A percentile compares a stretch with the other conserved stretches of the same genome.
These are phyloP conservation scores for Rhodosporidiobolus odoratus DNA, from an alignment of 768 basidiomycete genomes.

Conservation along the genomic window DNA sequence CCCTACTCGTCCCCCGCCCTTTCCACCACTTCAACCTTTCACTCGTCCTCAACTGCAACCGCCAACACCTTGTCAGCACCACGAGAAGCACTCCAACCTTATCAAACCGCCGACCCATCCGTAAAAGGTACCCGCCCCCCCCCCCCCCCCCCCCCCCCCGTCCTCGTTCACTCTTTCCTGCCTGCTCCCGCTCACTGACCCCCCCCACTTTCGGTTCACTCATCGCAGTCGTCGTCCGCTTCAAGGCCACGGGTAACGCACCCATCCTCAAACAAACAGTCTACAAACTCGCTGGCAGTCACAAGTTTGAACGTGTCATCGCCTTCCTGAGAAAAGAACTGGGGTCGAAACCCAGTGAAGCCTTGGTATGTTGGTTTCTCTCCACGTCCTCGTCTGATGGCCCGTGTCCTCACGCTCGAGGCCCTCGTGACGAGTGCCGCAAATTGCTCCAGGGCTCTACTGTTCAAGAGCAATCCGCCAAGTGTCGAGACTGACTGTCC, in stretches of 20 bases:
- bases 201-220: background rate
- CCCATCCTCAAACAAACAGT: conserved; percentile 99
- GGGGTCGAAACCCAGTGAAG: conserved; percentile 77
- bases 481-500: background rate
- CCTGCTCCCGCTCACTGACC: background rate
- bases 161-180: background rate
- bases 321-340: conserved; percentile 85
- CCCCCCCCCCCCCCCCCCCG: background rate
- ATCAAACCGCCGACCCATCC: conserved; percentile 52
- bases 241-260: conserved; percentile 95
- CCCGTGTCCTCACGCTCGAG: too few relatives aligned
- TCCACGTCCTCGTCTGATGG: too few relatives aligned
- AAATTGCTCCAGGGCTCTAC: too few relatives aligned
- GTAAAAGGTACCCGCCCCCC: background rate
- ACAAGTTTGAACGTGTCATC: conserved; percentile 90
- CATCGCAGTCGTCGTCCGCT: conserved; percentile 77
- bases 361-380: conserved; percentile 59
- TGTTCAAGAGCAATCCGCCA: background rate
- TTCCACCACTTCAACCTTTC: background rate
- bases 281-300: conserved; percentile 92
- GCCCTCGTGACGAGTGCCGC: too few relatives aligned
- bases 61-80: background rate
- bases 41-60: background rate
- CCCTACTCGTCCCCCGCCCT: conserved; percentile 5
- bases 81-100: conserved; percentile 66